phyloP scores from a whole-genome alignment of 768 basidiomycete genomes.

The Macrolepiota albuminosa region DNA sequence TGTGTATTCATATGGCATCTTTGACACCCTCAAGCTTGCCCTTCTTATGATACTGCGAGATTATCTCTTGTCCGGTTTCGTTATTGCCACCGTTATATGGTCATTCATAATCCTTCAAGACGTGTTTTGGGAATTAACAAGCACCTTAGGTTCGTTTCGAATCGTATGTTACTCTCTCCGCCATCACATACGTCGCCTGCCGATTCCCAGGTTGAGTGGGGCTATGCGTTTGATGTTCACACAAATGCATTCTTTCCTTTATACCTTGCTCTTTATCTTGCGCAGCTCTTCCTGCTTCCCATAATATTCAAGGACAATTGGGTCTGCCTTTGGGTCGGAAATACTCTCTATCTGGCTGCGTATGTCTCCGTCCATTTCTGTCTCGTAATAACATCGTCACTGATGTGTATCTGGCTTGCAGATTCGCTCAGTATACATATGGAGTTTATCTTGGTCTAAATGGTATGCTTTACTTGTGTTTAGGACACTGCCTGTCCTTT shows the following conservation, averaged over 20 bases:
- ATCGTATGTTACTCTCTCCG: conserved; percentile 64
- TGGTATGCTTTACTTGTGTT: conserved; percentile 34
- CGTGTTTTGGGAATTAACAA: conserved; percentile 5
- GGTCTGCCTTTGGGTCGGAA: conserved; percentile 93
- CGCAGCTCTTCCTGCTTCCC: conserved; percentile 82
- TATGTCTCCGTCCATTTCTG: conserved; percentile 28
- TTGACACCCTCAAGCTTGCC: conserved; percentile 58
- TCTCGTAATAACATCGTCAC: neutral
- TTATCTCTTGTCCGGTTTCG: conserved; percentile 74
- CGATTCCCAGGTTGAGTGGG: conserved; percentile 83
- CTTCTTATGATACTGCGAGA: conserved; percentile 86
- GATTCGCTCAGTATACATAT: conserved; percentile 87
- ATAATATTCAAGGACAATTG: conserved; percentile 82
- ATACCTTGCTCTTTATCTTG: conserved; percentile 85
- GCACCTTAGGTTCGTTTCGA: conserved; percentile 59
- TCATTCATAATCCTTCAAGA: conserved; percentile 23
- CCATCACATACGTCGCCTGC: conserved; percentile 66
- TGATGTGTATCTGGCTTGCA: conserved; percentile 22
- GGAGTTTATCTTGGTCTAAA: conserved; percentile 86
- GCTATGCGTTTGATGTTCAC: conserved; percentile 95
- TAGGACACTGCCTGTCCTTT: conserved; percentile 7
- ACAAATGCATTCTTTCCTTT: conserved; percentile 96
- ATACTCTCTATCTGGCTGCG: conserved; percentile 88
- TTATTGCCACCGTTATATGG: conserved; percentile 77
- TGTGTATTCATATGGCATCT: conserved; percentile 63